Conservation (phyloP, 352 stramenopile species). For the Phytophthora tubulina region DNA sequence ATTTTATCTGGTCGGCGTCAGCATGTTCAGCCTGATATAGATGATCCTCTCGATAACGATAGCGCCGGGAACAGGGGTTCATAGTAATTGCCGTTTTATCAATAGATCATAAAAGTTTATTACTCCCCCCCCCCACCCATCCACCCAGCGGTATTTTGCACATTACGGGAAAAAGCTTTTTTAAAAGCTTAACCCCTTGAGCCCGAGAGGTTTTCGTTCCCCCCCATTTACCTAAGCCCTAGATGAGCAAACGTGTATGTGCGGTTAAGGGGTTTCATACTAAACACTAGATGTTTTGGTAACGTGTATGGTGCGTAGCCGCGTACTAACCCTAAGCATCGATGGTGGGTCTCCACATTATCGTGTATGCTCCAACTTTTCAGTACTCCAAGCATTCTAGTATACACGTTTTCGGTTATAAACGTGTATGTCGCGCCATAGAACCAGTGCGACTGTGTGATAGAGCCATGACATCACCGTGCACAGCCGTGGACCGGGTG, state of each 20-base stretch:
- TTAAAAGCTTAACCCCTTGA: conserved; percentile 14
- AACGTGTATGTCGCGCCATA: not conserved
- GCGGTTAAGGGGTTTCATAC: conserved; percentile 10
- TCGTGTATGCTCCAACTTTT: conserved; percentile 2
- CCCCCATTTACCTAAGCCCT: not conserved
- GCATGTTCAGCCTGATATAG: too few species aligned
- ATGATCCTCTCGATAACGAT: too few species aligned
- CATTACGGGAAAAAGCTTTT: too few species aligned
- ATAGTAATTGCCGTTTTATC: too few species aligned
- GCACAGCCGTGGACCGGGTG: not conserved
- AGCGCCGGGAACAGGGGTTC: too few species aligned
- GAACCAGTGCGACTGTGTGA: not conserved
- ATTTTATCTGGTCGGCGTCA: too few species aligned
- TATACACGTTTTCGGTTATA: not conserved
- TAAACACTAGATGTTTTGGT: not conserved
- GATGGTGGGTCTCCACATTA: not conserved
- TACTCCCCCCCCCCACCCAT: too few species aligned
- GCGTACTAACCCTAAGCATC: conserved; percentile 1
- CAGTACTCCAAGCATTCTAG: not conserved
- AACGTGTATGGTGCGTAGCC: conserved; percentile 5
- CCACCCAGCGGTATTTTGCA: too few species aligned
- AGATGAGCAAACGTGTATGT: conserved; percentile 9
- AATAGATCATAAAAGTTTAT: too few species aligned
- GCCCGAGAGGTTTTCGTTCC: not conserved
- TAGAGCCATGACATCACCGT: not conserved